Conservation (phyloP, 805 yeast species). For the Starmerella gropengiesseri region DNA sequence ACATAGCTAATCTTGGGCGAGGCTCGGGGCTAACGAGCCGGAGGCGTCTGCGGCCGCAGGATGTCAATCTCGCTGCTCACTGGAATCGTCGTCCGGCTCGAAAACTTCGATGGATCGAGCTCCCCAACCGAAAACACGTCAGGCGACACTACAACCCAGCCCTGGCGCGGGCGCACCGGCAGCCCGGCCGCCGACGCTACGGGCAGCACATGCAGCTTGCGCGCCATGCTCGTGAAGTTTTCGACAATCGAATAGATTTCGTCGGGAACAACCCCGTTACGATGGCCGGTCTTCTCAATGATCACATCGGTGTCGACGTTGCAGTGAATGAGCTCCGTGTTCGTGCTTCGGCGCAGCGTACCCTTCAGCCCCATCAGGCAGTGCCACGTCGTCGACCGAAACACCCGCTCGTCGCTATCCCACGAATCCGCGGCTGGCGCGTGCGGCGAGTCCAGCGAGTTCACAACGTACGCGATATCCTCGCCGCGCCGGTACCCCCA, state of each 20-base stretch:
- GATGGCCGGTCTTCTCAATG: constrained; percentile 40
- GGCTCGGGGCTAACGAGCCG: constrained; percentile 14
- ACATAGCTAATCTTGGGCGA: no score
- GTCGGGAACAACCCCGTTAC: constrained; percentile 47
- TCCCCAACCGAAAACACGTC: constrained; percentile 60
- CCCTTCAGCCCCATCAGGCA: constrained; percentile 98
- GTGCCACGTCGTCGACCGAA: constrained; percentile 71
- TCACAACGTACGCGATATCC: constrained; percentile 72
- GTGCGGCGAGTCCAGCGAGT: constrained; percentile 52
- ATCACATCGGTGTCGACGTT: constrained; percentile 83
- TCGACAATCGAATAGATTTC: constrained; percentile 74
- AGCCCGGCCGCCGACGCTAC: constrained; percentile 46
- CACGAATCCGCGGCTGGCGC: constrained; percentile 38
- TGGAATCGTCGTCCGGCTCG: constrained; percentile 40
- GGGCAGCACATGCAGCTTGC: constrained; percentile 79
- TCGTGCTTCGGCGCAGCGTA: constrained; percentile 76
- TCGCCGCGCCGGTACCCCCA: constrained; percentile 79
- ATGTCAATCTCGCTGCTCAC: constrained; percentile 62
- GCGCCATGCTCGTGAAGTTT: constrained; percentile 71
- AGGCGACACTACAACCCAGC: constrained; percentile 87
- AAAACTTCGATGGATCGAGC: constrained; percentile 41
- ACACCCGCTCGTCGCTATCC: constrained; percentile 36
- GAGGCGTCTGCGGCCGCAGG: constrained; percentile 77
- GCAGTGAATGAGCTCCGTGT: constrained; percentile 77
- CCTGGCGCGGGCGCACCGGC: constrained; percentile 58